These are phyloP conservation scores for Candida maesae DNA, from an alignment of 805 yeast genomes.

Conservation along the genomic window DNA sequence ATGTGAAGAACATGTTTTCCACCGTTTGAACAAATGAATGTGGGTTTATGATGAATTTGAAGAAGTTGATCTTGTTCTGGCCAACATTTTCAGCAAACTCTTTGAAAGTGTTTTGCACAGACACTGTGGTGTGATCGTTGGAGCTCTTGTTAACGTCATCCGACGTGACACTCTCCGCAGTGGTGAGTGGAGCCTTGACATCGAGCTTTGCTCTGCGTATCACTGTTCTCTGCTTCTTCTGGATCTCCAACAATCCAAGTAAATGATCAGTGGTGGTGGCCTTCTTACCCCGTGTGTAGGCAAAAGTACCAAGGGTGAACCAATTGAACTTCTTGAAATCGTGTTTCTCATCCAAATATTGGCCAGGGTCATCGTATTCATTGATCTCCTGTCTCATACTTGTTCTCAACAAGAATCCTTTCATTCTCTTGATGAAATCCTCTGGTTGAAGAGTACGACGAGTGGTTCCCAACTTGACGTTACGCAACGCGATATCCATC, in stretches of 20 bases:
- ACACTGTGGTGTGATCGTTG: conserved; percentile 59
- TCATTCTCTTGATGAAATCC: conserved; percentile 41
- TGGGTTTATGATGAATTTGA: conserved; percentile 70
- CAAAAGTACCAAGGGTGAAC: conserved; percentile 54
- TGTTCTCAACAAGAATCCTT: conserved; percentile 35
- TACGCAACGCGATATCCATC: conserved; percentile 61
- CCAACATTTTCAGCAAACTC: conserved; percentile 33
- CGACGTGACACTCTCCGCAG: conserved; percentile 53
- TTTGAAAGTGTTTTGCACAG: conserved; percentile 53
- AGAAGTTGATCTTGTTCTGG: conserved; percentile 47
- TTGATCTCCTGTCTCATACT: conserved; percentile 24
- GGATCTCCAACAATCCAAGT: conserved; percentile 66
- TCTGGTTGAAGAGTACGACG: conserved; percentile 46
- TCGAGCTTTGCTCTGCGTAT: conserved; percentile 42
- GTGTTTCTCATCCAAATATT: conserved; percentile 25
- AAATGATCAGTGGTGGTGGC: conserved; percentile 57
- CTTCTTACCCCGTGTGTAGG: conserved; percentile 41
- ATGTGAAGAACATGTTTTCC: conserved; percentile 79
- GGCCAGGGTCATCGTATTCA: conserved; percentile 21
- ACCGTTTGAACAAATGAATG: conserved; percentile 70
- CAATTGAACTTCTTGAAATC: conserved; percentile 51
- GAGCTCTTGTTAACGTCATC: conserved; percentile 46
- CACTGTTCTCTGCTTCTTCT: conserved; percentile 39
- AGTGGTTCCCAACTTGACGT: conserved; percentile 53
- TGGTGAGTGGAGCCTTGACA: conserved; percentile 36